Evolutionary conservation across 2,329 filamentous ascomycete genomes (phyloP).

Genomic region (Arachnomyces sp.): DNA sequence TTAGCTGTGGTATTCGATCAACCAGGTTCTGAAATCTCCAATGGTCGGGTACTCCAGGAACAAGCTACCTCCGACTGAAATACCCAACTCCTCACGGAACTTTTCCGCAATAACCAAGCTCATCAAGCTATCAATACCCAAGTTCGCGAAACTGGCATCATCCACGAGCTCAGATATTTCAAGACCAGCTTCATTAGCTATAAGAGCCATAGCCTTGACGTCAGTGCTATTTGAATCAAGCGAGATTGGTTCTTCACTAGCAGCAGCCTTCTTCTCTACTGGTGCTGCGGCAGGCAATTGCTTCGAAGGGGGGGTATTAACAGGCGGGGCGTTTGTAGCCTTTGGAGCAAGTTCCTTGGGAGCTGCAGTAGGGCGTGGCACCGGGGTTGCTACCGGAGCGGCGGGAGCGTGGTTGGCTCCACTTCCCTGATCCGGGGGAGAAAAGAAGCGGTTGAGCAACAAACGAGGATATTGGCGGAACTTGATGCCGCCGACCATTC

Average conservation of each 20-base stretch:
- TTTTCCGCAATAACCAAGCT: conserved; percentile 29
- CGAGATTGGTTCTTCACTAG: background rate
- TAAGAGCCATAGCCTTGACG: no score
- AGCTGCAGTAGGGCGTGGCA: no score
- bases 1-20: conserved; percentile 3
- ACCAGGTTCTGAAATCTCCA: conserved; percentile 2
- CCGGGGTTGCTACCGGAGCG: no score
- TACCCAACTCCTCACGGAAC: conserved; percentile 5
- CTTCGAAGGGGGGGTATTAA: no score
- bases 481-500: conserved; percentile 21
- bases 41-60: conserved; percentile 5
- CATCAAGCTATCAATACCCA: conserved; percentile 46
- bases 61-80: conserved; percentile 1
- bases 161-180: conserved; percentile 25
- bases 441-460: conserved; percentile 35
- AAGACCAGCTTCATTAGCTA: no score
- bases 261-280: no score
- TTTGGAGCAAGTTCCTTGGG: no score
- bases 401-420: no score
- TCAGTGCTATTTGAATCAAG: no score
- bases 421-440: conserved; percentile 18
- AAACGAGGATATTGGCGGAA: conserved; percentile 32
- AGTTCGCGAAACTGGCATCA: conserved; percentile 31
- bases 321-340: no score
- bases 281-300: no score